A percentile compares a stretch with the other conserved stretches of the same genome.
Evolutionary conservation across 108 stramenopile genomes (phyloP).

Genomic region (Cyclotella atomus): DNA sequence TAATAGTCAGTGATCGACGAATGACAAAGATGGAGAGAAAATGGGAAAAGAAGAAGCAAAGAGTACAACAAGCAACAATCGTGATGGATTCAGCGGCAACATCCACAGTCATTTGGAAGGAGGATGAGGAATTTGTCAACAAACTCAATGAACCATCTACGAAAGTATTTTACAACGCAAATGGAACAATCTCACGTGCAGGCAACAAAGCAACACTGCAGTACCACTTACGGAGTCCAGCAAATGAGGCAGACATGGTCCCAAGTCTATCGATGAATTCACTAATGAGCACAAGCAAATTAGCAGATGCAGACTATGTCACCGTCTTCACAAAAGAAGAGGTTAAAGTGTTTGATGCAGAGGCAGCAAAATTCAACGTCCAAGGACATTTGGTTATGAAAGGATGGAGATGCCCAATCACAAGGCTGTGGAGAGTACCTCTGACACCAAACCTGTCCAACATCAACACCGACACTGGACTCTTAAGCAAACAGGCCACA

Average conservation of each 20-base stretch:
- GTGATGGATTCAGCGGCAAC: constrained; percentile 3
- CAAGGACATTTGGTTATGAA: background rate
- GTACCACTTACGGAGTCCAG: background rate
- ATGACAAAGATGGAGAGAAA: background rate
- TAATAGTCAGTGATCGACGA: background rate
- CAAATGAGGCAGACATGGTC: constrained; percentile 1
- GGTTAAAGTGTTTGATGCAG: constrained; percentile 4
- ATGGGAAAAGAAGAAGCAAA: background rate
- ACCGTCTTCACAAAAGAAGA: background rate
- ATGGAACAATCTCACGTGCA: constrained; percentile 6
- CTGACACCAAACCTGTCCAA: background rate
- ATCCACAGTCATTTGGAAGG: background rate
- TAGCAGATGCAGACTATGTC: constrained; percentile 19
- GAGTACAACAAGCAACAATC: background rate
- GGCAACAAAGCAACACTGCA: background rate
- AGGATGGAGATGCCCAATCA: constrained; percentile 2
- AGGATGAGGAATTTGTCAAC: background rate
- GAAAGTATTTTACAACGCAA: constrained; percentile 11
- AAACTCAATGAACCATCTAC: background rate
- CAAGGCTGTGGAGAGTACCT: constrained; percentile 1
- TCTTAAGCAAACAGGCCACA: background rate
- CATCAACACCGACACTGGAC: background rate
- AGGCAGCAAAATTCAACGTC: background rate
- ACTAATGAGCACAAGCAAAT: constrained; percentile 14
- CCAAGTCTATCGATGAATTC: background rate